Percentiles rank a stretch among this genome's conserved stretches.
These are phyloP conservation scores for Cryphonectria parasitica DNA, from an alignment of 2,329 filamentous ascomycete species.

Conservation along the genomic window DNA sequence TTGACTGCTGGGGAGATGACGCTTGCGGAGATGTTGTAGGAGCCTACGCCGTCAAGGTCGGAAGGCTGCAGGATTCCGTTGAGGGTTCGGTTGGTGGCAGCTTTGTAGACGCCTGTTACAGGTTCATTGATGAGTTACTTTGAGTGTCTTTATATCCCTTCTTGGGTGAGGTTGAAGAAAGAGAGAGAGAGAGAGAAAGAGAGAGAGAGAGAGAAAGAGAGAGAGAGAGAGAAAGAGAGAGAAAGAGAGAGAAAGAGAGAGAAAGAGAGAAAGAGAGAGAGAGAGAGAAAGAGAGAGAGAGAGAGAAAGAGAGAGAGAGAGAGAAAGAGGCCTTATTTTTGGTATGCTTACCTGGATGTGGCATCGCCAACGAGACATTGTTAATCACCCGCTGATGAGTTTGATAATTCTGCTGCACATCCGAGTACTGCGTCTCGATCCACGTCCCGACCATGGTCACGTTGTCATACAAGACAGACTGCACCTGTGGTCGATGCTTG, in stretches of 20 bases:
- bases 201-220: too few species aligned
- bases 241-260: too few species aligned
- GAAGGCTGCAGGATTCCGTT: conserved; percentile 74
- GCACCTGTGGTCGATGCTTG: conserved; percentile 58
- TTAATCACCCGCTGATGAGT: conserved; percentile 65
- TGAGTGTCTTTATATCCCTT: too few species aligned
- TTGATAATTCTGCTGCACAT: conserved; percentile 56
- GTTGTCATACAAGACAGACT: conserved; percentile 70
- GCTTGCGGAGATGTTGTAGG: conserved; percentile 69
- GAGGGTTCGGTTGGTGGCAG: conserved; percentile 57
- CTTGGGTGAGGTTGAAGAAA: too few species aligned
- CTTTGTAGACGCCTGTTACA: conserved; percentile 59
- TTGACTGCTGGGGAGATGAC: conserved; percentile 74
- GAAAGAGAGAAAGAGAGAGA: neutral
- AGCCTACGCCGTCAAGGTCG: conserved; percentile 66
- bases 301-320: neutral
- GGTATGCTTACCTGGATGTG: conserved; percentile 58
- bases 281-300: too few species aligned
- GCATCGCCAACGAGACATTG: conserved; percentile 78
- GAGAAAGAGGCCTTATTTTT: neutral
- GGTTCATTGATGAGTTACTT: too few species aligned
- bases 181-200: too few species aligned
- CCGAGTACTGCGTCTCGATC: conserved; percentile 60
- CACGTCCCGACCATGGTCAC: conserved; percentile 72
- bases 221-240: neutral